phyloP scores from a whole-genome alignment of 345 rosid genomes.

The Gossypium australe region DNA sequence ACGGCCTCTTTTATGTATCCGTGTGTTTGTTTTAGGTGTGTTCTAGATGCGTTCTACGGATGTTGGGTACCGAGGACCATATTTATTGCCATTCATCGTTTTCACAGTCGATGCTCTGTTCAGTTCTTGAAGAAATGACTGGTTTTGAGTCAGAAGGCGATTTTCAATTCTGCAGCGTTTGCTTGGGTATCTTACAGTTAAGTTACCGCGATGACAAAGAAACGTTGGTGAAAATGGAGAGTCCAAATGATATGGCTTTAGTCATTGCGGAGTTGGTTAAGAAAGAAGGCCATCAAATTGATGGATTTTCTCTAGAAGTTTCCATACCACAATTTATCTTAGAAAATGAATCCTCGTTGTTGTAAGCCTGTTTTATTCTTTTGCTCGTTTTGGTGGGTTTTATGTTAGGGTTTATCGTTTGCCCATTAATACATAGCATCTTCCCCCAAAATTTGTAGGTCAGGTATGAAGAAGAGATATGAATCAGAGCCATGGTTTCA shows the following conservation, averaged over 20 bases:
- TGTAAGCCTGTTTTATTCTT: constrained; percentile 40
- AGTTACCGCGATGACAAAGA: constrained; percentile 35
- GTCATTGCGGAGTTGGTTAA: constrained; percentile 49
- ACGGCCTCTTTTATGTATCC: neutral
- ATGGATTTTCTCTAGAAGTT: constrained; percentile 70
- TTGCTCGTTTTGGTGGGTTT: neutral
- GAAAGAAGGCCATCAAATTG: constrained; percentile 54
- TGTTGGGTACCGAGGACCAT: constrained; percentile 41
- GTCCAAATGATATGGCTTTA: constrained; percentile 36
- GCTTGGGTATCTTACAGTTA: constrained; percentile 82
- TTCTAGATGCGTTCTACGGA: constrained; percentile 62
- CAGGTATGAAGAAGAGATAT: constrained; percentile 50
- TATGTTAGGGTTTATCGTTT: neutral
- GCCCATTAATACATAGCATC: neutral
- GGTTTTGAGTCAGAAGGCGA: constrained; percentile 14
- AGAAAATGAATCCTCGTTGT: constrained; percentile 50
- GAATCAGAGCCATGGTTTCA: constrained; percentile 54
- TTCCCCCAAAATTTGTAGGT: constrained; percentile 35
- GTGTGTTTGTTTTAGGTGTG: constrained; percentile 51
- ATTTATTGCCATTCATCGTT: constrained; percentile 25
- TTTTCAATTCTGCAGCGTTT: constrained; percentile 50
- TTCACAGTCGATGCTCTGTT: constrained; percentile 24
- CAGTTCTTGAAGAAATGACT: constrained; percentile 19
- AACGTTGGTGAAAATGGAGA: constrained; percentile 30
- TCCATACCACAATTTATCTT: constrained; percentile 46